These are phyloP conservation scores for Cercis canadensis DNA, from an alignment of 306 rosid species.

Conservation along the genomic window DNA sequence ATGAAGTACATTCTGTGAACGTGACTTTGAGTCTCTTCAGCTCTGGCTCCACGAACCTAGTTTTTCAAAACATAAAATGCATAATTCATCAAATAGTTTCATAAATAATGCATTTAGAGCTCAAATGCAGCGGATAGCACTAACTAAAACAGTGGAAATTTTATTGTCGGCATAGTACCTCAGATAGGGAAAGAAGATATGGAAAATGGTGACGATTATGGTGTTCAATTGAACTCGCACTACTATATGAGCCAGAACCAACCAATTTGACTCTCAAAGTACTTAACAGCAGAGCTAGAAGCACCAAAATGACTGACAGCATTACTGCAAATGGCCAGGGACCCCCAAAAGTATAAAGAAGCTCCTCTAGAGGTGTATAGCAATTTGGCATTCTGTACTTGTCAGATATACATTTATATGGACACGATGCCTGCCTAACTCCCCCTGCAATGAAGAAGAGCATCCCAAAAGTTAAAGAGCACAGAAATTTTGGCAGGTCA, in stretches of 20 bases:
- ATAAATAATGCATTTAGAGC: not conserved
- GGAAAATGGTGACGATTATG: slow-evolving; percentile 76
- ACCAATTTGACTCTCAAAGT: slow-evolving; percentile 78
- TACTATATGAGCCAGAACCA: slow-evolving; percentile 71
- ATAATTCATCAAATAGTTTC: slow-evolving; percentile 31
- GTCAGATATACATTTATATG: slow-evolving; percentile 87
- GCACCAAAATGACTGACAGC: slow-evolving; percentile 71
- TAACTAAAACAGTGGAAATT: slow-evolving; percentile 19
- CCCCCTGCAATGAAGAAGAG: slow-evolving; percentile 70
- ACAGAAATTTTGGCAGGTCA: slow-evolving; percentile 32
- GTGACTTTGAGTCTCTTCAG: slow-evolving; percentile 93
- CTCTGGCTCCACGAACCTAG: slow-evolving; percentile 91
- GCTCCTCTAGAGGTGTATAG: slow-evolving; percentile 94
- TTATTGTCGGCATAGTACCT: slow-evolving; percentile 58
- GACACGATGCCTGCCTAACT: slow-evolving; percentile 69
- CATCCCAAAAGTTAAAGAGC: slow-evolving; percentile 30
- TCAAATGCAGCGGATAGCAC: slow-evolving; percentile 32
- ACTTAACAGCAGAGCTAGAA: slow-evolving; percentile 73
- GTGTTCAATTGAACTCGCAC: slow-evolving; percentile 73
- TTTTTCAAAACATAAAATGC: slow-evolving; percentile 26
- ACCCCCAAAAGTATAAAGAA: slow-evolving; percentile 90
- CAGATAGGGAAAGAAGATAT: slow-evolving; percentile 90
- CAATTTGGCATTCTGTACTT: slow-evolving; percentile 96
- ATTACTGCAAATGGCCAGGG: slow-evolving; percentile 82
- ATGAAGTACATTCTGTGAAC: slow-evolving; percentile 94